Evolutionary conservation across 2,329 filamentous ascomycete species (phyloP).

Genomic region (Nothopassalora personata): DNA sequence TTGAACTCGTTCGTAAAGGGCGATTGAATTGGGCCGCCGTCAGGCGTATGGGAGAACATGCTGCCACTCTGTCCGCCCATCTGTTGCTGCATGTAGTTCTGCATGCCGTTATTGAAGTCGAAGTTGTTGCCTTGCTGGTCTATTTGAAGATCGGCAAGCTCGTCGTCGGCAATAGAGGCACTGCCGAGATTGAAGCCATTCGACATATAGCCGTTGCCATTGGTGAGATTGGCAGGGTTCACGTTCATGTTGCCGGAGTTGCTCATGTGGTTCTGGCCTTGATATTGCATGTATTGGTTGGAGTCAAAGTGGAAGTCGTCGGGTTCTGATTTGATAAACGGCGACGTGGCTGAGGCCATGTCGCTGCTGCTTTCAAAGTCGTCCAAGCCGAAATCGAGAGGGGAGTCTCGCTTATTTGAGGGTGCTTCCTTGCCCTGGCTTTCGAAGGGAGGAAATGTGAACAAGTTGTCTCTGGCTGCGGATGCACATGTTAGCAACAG

Average conservation of each 20-base stretch:
- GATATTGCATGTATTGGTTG: conserved; percentile 32
- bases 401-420: conserved; percentile 31
- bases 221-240: conserved; percentile 79
- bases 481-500: conserved; percentile 14
- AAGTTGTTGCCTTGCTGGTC: conserved; percentile 30
- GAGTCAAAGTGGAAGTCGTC: conserved; percentile 56
- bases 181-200: conserved; percentile 72
- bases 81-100: conserved; percentile 47
- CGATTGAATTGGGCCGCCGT: conserved; percentile 86
- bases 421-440: conserved; percentile 21
- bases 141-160: conserved; percentile 67
- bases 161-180: conserved; percentile 79
- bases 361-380: conserved; percentile 24
- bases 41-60: conserved; percentile 84
- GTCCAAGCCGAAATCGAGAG: conserved; percentile 32
- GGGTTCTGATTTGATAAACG: conserved; percentile 62
- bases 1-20: conserved; percentile 75
- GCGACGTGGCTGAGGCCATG: conserved; percentile 54
- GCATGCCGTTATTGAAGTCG: conserved; percentile 46
- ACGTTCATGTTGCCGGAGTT: conserved; percentile 53
- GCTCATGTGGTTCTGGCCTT: conserved; percentile 20
- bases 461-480: conserved; percentile 25
- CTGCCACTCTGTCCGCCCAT: conserved; percentile 58
- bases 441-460: conserved; percentile 32
- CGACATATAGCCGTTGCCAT: conserved; percentile 45